Evolutionary conservation across 768 basidiomycete genomes (phyloP).

Genomic region (Leccinum truebloodii): DNA sequence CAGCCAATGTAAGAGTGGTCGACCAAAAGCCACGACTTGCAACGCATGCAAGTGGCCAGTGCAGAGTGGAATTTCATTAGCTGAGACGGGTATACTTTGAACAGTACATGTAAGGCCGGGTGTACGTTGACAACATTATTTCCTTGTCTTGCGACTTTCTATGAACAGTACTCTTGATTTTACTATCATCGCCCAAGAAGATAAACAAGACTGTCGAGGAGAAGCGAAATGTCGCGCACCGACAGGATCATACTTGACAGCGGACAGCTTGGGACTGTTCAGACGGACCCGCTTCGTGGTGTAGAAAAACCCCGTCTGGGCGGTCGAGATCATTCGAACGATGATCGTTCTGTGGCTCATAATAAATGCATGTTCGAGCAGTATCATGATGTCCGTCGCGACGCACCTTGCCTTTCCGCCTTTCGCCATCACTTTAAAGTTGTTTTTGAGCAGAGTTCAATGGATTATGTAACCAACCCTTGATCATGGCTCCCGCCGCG

Average conservation of each 20-base stretch:
- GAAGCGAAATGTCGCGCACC: conserved; percentile 48
- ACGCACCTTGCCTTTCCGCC: conserved; percentile 62
- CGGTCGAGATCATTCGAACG: conserved; percentile 86
- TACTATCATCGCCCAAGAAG: conserved; percentile 41
- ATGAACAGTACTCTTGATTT: conserved; percentile 75
- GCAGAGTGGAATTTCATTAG: neutral
- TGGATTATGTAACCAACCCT: conserved; percentile 8
- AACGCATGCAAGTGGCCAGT: neutral
- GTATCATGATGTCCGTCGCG: neutral
- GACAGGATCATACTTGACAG: conserved; percentile 90
- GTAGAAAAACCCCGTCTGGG: conserved; percentile 91
- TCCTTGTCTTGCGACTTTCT: conserved; percentile 75
- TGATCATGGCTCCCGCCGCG: conserved; percentile 27
- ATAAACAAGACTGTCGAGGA: neutral
- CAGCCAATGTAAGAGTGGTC: neutral
- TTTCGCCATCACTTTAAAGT: conserved; percentile 46
- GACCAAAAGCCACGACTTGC: neutral
- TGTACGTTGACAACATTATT: conserved; percentile 30
- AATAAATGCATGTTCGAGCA: neutral
- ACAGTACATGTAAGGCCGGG: neutral
- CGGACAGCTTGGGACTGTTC: conserved; percentile 73
- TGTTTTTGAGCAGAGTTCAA: neutral
- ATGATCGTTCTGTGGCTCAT: conserved; percentile 64
- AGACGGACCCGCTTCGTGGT: conserved; percentile 72
- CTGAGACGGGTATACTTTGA: neutral